phyloP scores from a whole-genome alignment of 2,329 filamentous ascomycete species.

The Beauveria scarabaeidicola region DNA sequence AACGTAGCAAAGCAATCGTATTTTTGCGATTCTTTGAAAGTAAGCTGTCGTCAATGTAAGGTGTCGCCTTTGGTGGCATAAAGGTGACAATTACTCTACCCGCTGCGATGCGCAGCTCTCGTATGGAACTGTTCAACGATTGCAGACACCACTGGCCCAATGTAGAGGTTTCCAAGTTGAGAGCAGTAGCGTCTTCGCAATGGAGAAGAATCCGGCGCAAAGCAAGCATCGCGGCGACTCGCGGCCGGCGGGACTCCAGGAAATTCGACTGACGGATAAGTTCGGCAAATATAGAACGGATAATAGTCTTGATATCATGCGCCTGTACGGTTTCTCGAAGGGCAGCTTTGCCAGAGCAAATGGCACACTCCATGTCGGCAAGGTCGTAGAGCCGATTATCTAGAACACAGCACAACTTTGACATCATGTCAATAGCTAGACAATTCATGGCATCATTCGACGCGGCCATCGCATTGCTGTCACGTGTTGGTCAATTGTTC shows the following conservation, averaged over 20 bases:
- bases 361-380: not conserved
- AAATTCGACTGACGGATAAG: conserved; percentile 39
- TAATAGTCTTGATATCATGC: conserved; percentile 24
- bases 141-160: conserved; percentile 75
- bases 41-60: conserved; percentile 17
- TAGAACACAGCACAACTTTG: not conserved
- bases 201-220: conserved; percentile 64
- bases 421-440: conserved; percentile 7
- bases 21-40: conserved; percentile 48
- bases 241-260: conserved; percentile 46
- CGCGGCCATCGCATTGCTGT: not conserved
- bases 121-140: conserved; percentile 71
- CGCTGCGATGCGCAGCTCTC: conserved; percentile 77
- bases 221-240: conserved; percentile 63
- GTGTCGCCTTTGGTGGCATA: conserved; percentile 30
- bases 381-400: not conserved
- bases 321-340: not conserved
- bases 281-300: conserved; percentile 36
- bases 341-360: not conserved
- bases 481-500: not conserved
- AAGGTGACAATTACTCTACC: conserved; percentile 62
- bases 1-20: conserved; percentile 62
- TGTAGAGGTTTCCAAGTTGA: conserved; percentile 59
- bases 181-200: conserved; percentile 45
- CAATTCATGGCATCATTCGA: conserved; percentile 1